These are phyloP conservation scores for Brassica hybrid DNA, from an alignment of 441 rosid genomes.

Conservation along the genomic window DNA sequence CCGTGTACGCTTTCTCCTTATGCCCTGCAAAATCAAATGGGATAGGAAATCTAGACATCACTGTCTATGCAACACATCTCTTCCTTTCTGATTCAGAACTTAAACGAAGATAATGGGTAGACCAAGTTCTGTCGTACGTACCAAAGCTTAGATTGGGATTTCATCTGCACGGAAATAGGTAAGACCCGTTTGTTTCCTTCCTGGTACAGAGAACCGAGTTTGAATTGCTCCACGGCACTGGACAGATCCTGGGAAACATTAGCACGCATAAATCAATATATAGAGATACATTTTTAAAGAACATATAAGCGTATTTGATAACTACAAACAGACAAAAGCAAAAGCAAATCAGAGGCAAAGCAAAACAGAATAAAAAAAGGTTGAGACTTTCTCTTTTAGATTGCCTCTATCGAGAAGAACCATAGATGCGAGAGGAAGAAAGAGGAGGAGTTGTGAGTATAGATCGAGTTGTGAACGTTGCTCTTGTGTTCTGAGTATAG, in stretches of 20 bases:
- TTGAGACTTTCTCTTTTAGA: too few relatives aligned
- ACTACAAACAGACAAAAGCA: neutral
- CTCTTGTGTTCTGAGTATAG: too few relatives aligned
- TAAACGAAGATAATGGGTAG: neutral
- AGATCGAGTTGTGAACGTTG: too few relatives aligned
- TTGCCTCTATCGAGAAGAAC: too few relatives aligned
- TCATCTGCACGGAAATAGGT: constrained; percentile 49
- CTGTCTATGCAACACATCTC: neutral
- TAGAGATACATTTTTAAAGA: neutral
- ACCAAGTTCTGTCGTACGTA: constrained; percentile 26
- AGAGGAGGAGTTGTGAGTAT: too few relatives aligned
- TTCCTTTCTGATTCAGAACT: neutral
- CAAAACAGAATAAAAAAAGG: too few relatives aligned
- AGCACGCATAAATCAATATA: neutral
- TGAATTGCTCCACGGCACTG: constrained; percentile 60
- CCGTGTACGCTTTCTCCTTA: constrained; percentile 59
- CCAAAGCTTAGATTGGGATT: constrained; percentile 60
- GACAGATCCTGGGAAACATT: constrained; percentile 57
- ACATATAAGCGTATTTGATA: too few relatives aligned
- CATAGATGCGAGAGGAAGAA: too few relatives aligned
- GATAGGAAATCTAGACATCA: too few relatives aligned
- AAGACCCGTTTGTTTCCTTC: constrained; percentile 37
- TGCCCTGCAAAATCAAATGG: constrained; percentile 47
- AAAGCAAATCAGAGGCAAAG: too few relatives aligned
- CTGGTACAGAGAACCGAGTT: constrained; percentile 53